Evolutionary conservation across 108 stramenopile genomes (phyloP), one percentile per base, ranked within the genome.

Genomic region (Nannochloropsis gaditana): DNA sequence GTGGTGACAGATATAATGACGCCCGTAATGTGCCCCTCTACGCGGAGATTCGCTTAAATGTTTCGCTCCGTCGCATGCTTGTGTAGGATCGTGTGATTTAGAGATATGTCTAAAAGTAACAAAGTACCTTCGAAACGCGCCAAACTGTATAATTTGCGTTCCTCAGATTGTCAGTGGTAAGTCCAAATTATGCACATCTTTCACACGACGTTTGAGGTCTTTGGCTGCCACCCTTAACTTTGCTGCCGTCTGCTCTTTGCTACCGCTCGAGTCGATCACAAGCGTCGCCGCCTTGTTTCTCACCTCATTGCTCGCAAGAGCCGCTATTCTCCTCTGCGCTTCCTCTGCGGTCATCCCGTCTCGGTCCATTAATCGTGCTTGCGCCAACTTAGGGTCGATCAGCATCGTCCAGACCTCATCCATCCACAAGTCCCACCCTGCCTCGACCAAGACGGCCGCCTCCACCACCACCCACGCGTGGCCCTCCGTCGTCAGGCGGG

Each of bases 231-330:
- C 59, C n/a, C 6, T 73, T 73, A 73, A 5, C n/a, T 73, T 73
- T 6, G 19, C 59, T n/a, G 59, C 59, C n/a, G 59, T 73, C 59
- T 73, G 19, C 59, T 73, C 59, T n/a, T 73, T 73, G 59, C 59
- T 73, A 15, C 59, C 59, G 15, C n/a, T 73, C 6, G 59, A 73
- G n/a, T 73, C 59, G n/a, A 73, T 73, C 8, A 73, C 59, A 73
- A 73, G 19, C 59, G 19, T 73, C 19, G 59, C 59, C 59, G 19
- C n/a, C n/a, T 73, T 4, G 19, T n/a, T n/a, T n/a, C 59, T 73
- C 59, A n/a, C 59, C 59, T 73, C 59, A 73, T 73, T 73, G n/a
- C 59, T 73, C 59, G n/a, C n/a, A 15, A n/a, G 59, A n/a, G 59
- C 59, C n/a, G 19, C n/a, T 15, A 73, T 73, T 73, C 59, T 73